Conservation (phyloP, 805 yeast species). For the Lipomyces spencermartinsiae region DNA sequence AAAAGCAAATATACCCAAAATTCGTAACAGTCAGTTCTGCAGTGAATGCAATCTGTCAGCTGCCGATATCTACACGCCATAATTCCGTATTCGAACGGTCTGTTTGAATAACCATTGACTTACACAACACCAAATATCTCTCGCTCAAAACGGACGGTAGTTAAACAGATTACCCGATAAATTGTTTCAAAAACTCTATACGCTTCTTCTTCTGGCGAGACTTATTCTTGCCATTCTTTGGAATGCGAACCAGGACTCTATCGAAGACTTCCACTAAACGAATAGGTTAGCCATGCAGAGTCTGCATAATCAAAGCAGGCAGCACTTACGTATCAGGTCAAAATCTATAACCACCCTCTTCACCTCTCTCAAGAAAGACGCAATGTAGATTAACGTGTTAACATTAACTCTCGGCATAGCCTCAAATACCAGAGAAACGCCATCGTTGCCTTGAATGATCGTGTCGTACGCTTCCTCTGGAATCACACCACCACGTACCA, state of each 20-base stretch:
- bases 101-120: not conserved
- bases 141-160: not conserved
- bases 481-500: constrained; percentile 53
- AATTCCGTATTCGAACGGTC: not conserved
- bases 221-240: constrained; percentile 45
- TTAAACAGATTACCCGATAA: constrained; percentile 36
- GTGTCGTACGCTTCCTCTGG: constrained; percentile 43
- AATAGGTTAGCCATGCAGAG: not conserved
- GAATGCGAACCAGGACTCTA: constrained; percentile 45
- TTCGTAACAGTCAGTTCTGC: not conserved
- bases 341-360: constrained; percentile 42
- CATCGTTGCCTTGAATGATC: constrained; percentile 43
- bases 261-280: constrained; percentile 45
- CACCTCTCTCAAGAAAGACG: constrained; percentile 50
- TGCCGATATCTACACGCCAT: not conserved
- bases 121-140: not conserved
- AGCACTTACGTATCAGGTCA: constrained; percentile 25
- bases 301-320: not conserved
- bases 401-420: constrained; percentile 51
- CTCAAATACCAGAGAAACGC: constrained; percentile 49
- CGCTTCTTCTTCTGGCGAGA: constrained; percentile 45
- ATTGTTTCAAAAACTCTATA: constrained; percentile 44
- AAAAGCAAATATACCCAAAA: not conserved
- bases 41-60: not conserved
- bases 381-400: constrained; percentile 51